phyloP scores from a whole-genome alignment of 352 stramenopile genomes.

The Halophytophthora polymorphica region DNA sequence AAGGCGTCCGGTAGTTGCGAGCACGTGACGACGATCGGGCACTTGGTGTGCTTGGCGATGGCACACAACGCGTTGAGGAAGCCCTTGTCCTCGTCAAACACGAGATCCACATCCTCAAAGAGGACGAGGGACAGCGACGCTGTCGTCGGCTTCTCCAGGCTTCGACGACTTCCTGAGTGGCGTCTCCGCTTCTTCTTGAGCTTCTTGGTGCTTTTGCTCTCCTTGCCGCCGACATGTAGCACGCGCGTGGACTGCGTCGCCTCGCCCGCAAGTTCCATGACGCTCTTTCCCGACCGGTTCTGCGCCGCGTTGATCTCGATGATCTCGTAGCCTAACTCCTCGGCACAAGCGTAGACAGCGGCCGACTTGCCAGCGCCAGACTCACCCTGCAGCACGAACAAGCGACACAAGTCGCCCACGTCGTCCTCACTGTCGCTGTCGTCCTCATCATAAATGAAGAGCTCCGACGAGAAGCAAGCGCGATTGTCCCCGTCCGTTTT shows the following conservation, averaged over 20 bases:
- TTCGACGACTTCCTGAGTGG: slow-evolving; percentile 27
- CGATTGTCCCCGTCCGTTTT: slow-evolving; percentile 53
- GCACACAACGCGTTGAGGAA: slow-evolving; percentile 66
- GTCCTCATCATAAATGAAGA: slow-evolving; percentile 66
- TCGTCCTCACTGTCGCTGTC: slow-evolving; percentile 57
- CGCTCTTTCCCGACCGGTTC: slow-evolving; percentile 59
- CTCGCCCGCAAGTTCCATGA: slow-evolving; percentile 79
- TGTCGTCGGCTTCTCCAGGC: slow-evolving; percentile 28
- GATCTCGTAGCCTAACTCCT: slow-evolving; percentile 79
- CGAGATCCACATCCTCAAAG: slow-evolving; percentile 79
- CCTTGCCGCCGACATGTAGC: slow-evolving; percentile 40
- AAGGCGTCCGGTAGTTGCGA: slow-evolving; percentile 57
- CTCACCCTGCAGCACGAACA: slow-evolving; percentile 76
- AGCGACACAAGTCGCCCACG: slow-evolving; percentile 48
- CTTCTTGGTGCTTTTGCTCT: slow-evolving; percentile 45
- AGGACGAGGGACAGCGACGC: slow-evolving; percentile 76
- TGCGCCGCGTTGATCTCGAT: slow-evolving; percentile 86
- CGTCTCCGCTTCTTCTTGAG: slow-evolving; percentile 42
- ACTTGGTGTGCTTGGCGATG: slow-evolving; percentile 82
- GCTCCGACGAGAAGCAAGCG: slow-evolving; percentile 54
- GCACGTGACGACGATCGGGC: slow-evolving; percentile 76
- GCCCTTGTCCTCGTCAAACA: slow-evolving; percentile 82
- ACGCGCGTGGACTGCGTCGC: slow-evolving; percentile 81
- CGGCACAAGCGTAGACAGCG: slow-evolving; percentile 74
- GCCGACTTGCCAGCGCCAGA: slow-evolving; percentile 74